Evolutionary conservation across 2,329 filamentous ascomycete genomes (phyloP), one percentile per base, ranked within the genome.

Genomic region (Cyclaneusma minus): DNA sequence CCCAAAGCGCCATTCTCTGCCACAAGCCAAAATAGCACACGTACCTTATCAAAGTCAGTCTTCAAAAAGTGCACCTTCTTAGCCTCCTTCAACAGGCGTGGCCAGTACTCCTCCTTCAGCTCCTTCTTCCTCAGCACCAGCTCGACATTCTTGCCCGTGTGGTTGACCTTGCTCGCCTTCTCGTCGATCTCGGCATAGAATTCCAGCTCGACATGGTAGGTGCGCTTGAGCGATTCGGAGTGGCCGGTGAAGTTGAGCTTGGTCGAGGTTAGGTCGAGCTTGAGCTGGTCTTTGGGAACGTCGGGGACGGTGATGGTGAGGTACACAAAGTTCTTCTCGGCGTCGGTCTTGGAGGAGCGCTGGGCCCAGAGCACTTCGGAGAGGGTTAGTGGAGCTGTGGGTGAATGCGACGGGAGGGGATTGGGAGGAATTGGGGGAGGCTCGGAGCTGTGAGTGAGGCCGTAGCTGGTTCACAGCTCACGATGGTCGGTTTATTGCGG

Each of bases 71-170:
- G 89, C 29, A 81, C 60, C 64, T 83, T 93, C 67, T 82, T 77
- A 41, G 62, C 55, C 34, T 87, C 81, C 74, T 94, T 94, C 51
- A 94, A 67, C 47, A 98, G 68, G 38, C 89, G 74, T 36, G 85
- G 85, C 89, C 89, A 98, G 70, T 77, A 95, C 57, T 89, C 83
- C 48, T 83, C 72, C 58, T 84, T 81, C 39, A 89, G 67, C 49
- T 92, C 84, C 75, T 94, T 94, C 80, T 98, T 98, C 58, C 82
- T 72, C 54, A 98, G 68, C 52, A 92, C 80, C 44, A 95, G 56
- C 63, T 92, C 79, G 41, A 94, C 64, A 47, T 84, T 84, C 56
- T 87, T 83, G 48, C 70, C 64, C 23, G 79, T 91, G 68, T 94
- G 83, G 64, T 82, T 73, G 49, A 78, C 71, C 62, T 87, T 89